Base-by-base conservation (phyloP, 1,284 basidiomycete genomes). In the Ceratobasidium sp. region DNA sequence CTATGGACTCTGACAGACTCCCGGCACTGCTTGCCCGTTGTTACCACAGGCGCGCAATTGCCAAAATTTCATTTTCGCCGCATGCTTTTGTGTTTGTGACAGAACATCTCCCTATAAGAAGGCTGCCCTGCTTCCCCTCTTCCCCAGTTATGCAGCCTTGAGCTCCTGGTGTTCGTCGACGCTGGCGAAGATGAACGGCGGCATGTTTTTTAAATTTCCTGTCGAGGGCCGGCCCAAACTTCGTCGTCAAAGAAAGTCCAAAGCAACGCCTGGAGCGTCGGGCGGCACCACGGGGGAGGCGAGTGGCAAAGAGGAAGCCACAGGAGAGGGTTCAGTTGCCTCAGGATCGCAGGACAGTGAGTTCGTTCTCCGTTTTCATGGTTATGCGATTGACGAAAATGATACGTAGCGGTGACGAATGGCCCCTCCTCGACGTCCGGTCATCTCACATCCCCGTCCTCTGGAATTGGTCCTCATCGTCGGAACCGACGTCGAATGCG, bases 261-360 rank as follows among this genome's bases (percentile, higher is more conserved):
- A 53, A 53, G n/a, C 29, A 2, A 25, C 62, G 62, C 49, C 62
- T 53, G 62, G 62, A 22, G 49, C 62, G 62, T 65, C 47, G 35
- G 25, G 31, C 22, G 8, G 13, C 13, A 17, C n/a, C 8, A 65
- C 47, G 13, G 42, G 8, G 49, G 20, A 25, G 34, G 49, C 29
- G 20, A 64, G 29, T 6, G 6, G 20, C n/a, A 17, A 35, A 20
- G 25, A 22, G 27, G 17, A n/a, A n/a, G n/a, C n/a, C n/a, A n/a
- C n/a, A 40, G 17, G 29, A 20, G 29, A 29, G 8, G 29, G 49
- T 12, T 40, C 34, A 1, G 1, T 10, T 34, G 20, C 47, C 4
- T 27, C 6, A 20, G 35, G 38, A 22, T 8, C 25, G 0, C 34
- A n/a, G 1, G 22, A 20, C 25, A 29, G 62, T 53, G 35, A 52